Conservation (phyloP, 495 filamentous ascomycete species). For the Xylaria intraflava region DNA sequence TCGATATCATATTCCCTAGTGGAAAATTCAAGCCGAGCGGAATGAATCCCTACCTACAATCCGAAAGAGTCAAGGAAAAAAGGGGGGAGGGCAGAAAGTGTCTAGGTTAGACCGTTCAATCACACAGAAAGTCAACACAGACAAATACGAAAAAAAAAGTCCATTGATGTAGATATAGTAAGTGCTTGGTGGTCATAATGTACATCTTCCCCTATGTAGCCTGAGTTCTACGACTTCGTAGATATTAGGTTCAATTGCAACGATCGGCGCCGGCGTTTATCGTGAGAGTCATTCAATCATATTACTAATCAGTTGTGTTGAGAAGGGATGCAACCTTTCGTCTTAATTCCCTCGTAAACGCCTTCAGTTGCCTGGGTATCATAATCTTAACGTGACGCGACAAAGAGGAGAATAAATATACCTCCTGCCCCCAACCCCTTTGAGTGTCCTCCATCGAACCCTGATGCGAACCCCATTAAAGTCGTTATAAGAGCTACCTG, state of each 20-base stretch:
- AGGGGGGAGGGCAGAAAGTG: too few species aligned
- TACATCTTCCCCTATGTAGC: not conserved
- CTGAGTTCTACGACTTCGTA: not conserved
- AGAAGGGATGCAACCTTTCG: not conserved
- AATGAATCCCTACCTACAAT: too few species aligned
- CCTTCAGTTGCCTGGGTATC: slow-evolving; percentile 1
- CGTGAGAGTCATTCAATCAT: not conserved
- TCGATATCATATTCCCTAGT: too few species aligned
- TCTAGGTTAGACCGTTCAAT: too few species aligned
- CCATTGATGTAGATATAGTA: too few species aligned
- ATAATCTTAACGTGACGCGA: not conserved
- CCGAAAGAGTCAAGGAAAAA: too few species aligned
- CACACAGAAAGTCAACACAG: too few species aligned
- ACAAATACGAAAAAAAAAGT: too few species aligned
- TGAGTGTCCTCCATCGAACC: not conserved
- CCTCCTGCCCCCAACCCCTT: not conserved
- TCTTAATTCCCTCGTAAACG: not conserved
- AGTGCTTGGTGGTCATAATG: too few species aligned
- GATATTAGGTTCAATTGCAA: not conserved
- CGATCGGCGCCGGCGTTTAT: not conserved
- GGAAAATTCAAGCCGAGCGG: too few species aligned
- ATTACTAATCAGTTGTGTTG: not conserved
- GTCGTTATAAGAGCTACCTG: not conserved
- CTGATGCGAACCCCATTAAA: not conserved
- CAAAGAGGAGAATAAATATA: not conserved